phyloP scores from a whole-genome alignment of 2,329 filamentous ascomycete genomes.

The Cordyceps javanica region DNA sequence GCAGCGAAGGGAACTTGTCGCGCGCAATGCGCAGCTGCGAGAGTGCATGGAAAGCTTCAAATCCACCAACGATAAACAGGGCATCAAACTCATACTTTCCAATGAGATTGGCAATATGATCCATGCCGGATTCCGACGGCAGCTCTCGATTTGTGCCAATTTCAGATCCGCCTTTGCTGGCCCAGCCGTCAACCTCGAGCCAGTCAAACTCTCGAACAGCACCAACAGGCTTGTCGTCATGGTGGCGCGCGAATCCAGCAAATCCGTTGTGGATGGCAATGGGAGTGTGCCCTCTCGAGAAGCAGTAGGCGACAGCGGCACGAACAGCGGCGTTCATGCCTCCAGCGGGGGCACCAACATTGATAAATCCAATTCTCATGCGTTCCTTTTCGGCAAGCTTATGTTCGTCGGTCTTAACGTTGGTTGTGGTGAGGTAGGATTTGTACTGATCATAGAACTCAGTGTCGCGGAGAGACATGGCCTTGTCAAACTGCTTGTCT shows the following conservation, averaged over 20 bases:
- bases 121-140: constrained; percentile 77
- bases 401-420: constrained; percentile 64
- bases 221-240: constrained; percentile 73
- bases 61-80: constrained; percentile 87
- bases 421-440: constrained; percentile 86
- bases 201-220: constrained; percentile 82
- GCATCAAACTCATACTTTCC: constrained; percentile 84
- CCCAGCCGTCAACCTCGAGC: constrained; percentile 94
- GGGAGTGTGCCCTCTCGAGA: constrained; percentile 86
- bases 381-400: constrained; percentile 67
- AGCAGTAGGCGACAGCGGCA: constrained; percentile 86
- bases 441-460: constrained; percentile 92
- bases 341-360: constrained; percentile 91
- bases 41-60: constrained; percentile 91
- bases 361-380: constrained; percentile 92
- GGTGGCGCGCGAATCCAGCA: constrained; percentile 85
- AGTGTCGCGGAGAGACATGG: constrained; percentile 82
- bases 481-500: constrained; percentile 75
- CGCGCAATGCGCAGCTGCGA: constrained; percentile 80
- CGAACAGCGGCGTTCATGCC: constrained; percentile 97
- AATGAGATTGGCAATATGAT: constrained; percentile 75
- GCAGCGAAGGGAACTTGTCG: constrained; percentile 72
- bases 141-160: constrained; percentile 96
- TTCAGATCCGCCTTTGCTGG: constrained; percentile 92
- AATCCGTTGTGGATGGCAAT: constrained; percentile 96